phyloP scores from a whole-genome alignment of 192 early-diverging fungal species.

The Coemansia biformis region DNA sequence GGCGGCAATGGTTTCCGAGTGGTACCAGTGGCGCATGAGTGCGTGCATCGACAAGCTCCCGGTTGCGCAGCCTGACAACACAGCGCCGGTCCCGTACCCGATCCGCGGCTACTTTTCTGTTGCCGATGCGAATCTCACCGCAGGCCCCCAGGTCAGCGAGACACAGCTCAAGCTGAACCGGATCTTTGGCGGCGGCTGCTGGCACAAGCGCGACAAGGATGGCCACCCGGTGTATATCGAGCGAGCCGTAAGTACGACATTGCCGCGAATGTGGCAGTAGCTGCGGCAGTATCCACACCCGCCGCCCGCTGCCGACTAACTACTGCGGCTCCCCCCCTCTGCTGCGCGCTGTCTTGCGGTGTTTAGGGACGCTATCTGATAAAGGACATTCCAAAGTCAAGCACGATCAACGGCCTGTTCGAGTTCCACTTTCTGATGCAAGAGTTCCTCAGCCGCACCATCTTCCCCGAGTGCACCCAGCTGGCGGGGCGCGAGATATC shows the following conservation, averaged over 20 bases:
- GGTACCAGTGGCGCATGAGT: constrained; percentile 58
- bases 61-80: constrained; percentile 54
- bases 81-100: constrained; percentile 58
- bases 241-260: constrained; percentile 51
- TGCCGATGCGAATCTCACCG: constrained; percentile 60
- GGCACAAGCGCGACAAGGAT: constrained; percentile 86
- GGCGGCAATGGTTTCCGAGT: constrained; percentile 54
- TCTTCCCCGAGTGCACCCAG: constrained; percentile 75
- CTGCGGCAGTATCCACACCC: not conserved
- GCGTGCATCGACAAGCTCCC: constrained; percentile 57
- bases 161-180: constrained; percentile 56
- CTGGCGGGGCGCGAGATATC: constrained; percentile 64
- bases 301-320: too few species aligned
- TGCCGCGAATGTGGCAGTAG: not conserved
- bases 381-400: constrained; percentile 58
- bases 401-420: constrained; percentile 57
- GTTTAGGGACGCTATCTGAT: constrained; percentile 56
- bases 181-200: constrained; percentile 65
- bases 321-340: too few species aligned
- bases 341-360: not conserved
- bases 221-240: constrained; percentile 92
- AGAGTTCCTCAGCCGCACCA: constrained; percentile 62
- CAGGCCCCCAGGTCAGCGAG: constrained; percentile 57
- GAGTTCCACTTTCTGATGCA: constrained; percentile 66
- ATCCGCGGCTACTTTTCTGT: constrained; percentile 61